Conservation (phyloP, 2,329 filamentous ascomycete genomes). For the Penicillium fuscoglaucum region DNA sequence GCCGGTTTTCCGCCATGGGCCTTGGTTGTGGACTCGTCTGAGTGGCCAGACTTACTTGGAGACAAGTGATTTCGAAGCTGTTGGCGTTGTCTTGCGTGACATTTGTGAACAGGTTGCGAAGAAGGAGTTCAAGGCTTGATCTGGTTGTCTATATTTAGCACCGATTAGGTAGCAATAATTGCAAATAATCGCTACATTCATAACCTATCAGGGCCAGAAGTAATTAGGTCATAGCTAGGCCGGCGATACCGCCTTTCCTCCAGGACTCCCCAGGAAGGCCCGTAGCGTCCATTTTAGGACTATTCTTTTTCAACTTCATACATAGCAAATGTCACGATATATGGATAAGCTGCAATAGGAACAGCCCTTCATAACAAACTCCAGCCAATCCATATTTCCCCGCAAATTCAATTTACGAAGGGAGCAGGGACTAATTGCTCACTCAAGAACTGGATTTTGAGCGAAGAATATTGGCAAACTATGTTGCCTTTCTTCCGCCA, state of each 20-base stretch:
- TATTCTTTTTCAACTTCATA: not conserved
- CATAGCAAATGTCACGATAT: not conserved
- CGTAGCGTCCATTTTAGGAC: not conserved
- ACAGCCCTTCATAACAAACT: not conserved
- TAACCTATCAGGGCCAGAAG: not conserved
- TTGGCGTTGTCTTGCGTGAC: slow-evolving; percentile 58
- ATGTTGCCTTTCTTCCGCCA: not conserved
- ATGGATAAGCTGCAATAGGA: not conserved
- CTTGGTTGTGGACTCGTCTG: slow-evolving; percentile 68
- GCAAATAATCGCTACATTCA: not conserved
- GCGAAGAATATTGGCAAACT: not conserved
- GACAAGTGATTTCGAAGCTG: slow-evolving; percentile 72
- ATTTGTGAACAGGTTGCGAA: slow-evolving; percentile 55
- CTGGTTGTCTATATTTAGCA: not conserved
- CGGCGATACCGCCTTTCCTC: not conserved
- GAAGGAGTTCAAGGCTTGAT: slow-evolving; percentile 37
- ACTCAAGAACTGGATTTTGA: not conserved
- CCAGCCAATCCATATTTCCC: not conserved
- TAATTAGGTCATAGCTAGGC: not conserved
- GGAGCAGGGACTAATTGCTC: not conserved
- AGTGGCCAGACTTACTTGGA: slow-evolving; percentile 87
- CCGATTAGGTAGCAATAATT: not conserved
- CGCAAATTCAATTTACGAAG: not conserved
- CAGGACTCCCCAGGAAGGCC: not conserved
- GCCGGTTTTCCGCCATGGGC: slow-evolving; percentile 61